A percentile compares a stretch with the other conserved stretches of the same genome.
Conservation (phyloP, 2,329 filamentous ascomycete species). For the Nothopassalora personata region DNA sequence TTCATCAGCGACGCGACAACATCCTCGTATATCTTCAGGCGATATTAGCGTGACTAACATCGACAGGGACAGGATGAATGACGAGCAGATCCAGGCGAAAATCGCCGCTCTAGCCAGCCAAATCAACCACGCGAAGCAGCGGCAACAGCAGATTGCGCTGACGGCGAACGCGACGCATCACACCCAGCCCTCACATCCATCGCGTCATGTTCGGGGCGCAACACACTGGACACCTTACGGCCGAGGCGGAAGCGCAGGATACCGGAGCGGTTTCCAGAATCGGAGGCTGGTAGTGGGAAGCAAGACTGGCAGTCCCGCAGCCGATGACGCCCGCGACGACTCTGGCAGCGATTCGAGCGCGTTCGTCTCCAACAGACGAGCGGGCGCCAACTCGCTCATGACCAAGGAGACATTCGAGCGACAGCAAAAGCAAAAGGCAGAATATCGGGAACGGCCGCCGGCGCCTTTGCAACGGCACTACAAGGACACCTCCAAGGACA, state of each 20-base stretch:
- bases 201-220: slow-evolving; percentile 2
- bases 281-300: slow-evolving; percentile 53
- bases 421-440: slow-evolving; percentile 59
- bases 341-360: slow-evolving; percentile 30
- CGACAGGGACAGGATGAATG: slow-evolving; percentile 21
- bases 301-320: slow-evolving; percentile 4
- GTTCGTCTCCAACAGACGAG: slow-evolving; percentile 67
- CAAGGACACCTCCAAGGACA: neutral
- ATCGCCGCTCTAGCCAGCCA: slow-evolving; percentile 29
- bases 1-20: neutral
- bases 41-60: neutral
- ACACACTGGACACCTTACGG: slow-evolving; percentile 26
- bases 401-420: slow-evolving; percentile 74
- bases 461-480: neutral
- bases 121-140: slow-evolving; percentile 30
- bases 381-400: slow-evolving; percentile 73
- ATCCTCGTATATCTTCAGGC: neutral
- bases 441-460: neutral
- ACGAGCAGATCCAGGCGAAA: slow-evolving; percentile 28
- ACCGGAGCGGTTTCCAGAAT: slow-evolving; percentile 45
- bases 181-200: neutral
- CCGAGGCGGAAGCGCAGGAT: slow-evolving; percentile 19
- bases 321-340: slow-evolving; percentile 4
- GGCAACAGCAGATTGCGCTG: slow-evolving; percentile 17
- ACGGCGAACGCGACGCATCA: neutral